These are phyloP conservation scores for Yarrowia porcina DNA, from an alignment of 805 yeast species.

Conservation along the genomic window DNA sequence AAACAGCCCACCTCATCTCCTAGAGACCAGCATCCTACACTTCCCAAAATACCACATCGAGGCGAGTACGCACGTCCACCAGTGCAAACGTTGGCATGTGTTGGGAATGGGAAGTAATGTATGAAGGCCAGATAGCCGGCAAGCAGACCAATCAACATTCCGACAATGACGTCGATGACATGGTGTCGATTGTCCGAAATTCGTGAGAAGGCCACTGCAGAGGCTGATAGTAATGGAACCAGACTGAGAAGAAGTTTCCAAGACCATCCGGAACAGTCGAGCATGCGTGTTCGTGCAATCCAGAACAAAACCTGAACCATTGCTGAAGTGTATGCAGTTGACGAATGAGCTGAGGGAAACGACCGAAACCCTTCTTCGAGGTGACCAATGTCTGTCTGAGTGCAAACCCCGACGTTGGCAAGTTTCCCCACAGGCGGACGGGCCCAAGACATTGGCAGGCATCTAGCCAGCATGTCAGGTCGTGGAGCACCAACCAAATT, in stretches of 20 bases:
- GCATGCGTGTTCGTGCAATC: not conserved
- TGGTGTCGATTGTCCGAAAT: constrained; percentile 7
- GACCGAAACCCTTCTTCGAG: constrained; percentile 1
- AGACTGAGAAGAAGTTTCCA: not conserved
- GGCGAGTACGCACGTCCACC: constrained; percentile 4
- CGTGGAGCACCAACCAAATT: not conserved
- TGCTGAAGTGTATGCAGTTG: not conserved
- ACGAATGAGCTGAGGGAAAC: not conserved
- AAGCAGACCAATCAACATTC: not conserved
- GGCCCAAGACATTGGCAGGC: not conserved
- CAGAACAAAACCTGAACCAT: not conserved
- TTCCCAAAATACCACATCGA: not conserved
- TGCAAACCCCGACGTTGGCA: not conserved
- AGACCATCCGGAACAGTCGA: not conserved
- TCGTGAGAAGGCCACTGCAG: not conserved
- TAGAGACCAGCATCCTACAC: not conserved
- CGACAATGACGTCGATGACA: not conserved
- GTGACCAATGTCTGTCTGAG: not conserved
- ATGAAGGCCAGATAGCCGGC: not conserved
- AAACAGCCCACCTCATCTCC: constrained; percentile 1
- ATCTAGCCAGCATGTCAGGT: not conserved
- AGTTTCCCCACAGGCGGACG: not conserved
- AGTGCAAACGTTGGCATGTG: not conserved
- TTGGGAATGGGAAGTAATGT: constrained; percentile 8
- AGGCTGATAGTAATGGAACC: not conserved